Percentiles rank a stretch among this genome's conserved stretches.
Conservation (phyloP, 148 eudicot genomes). For the Cornus controversa region DNA sequence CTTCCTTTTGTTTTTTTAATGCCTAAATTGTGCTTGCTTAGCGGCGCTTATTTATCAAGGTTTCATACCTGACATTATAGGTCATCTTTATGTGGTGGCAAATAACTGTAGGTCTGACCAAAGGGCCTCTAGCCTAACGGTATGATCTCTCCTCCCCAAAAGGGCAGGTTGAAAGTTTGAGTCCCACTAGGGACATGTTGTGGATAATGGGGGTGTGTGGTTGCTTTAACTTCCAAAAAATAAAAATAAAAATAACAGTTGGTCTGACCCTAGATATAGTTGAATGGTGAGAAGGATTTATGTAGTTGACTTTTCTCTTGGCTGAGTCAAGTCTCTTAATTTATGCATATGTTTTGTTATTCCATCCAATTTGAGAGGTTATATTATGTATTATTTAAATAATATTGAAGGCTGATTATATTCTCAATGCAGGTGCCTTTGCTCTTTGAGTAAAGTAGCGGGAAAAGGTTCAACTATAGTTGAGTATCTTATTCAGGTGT, state of each 20-base stretch:
- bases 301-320: neutral
- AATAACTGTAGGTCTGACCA: neutral
- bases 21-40: neutral
- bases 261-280: neutral
- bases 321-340: neutral
- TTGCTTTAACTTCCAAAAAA: too few relatives aligned
- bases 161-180: too few relatives aligned
- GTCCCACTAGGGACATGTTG: too few relatives aligned
- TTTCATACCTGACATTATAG: neutral
- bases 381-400: neutral
- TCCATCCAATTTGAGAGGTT: neutral
- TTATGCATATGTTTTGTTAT: slow-evolving; percentile 1
- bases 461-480: slow-evolving; percentile 74
- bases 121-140: too few relatives aligned
- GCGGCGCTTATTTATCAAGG: neutral
- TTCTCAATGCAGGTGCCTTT: slow-evolving; percentile 68
- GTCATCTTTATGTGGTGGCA: neutral
- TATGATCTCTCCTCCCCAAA: too few relatives aligned
- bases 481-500: slow-evolving; percentile 78
- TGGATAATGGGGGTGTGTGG: too few relatives aligned
- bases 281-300: neutral
- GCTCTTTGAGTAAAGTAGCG: slow-evolving; percentile 78
- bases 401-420: slow-evolving; percentile 2
- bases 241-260: too few relatives aligned
- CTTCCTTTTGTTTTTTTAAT: neutral